Evolutionary conservation across 805 yeast species (phyloP), one percentile per base, ranked within the genome.

Genomic region (Schizosaccharomyces japonicus): DNA sequence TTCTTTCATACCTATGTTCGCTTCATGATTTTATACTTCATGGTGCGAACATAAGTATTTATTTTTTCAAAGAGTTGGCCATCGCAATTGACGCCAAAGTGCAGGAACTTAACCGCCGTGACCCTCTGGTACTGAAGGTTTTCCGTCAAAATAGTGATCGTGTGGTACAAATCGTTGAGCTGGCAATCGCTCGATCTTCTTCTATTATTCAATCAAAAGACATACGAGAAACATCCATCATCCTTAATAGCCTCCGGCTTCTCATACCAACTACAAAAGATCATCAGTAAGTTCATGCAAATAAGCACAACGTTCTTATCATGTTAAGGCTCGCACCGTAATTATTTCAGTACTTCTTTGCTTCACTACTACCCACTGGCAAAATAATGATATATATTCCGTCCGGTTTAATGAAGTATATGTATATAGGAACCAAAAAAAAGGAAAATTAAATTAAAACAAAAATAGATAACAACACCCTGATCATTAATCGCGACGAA

Each of bases 401-500:
- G n/a, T n/a, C n/a, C n/a, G n/a, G n/a, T n/a, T n/a, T n/a, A n/a
- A n/a, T n/a, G n/a, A n/a, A n/a, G n/a, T n/a, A n/a, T n/a, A n/a
- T n/a, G n/a, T n/a, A n/a, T n/a, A n/a, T n/a, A n/a, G n/a, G n/a
- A n/a, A n/a, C n/a, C n/a, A 30, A 30, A 42, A 42, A 42, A 25
- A 42, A 23, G 25, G 25, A 40, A 15, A 25, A 27, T 13, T 23
- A 19, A 42, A 25, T 8, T 28, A 8, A 21, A 21, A 25, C 19
- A 27, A 27, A 42, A 27, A 15, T n/a, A 27, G 4, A 28, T 13
- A 8, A 3, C 11, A 11, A 26, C 30, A 28, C 27, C 5, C 10
- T 8, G 1, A 25, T 10, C 13, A 13, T 26, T 28, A 29, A 7
- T 49, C 44, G 47, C 50, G 26, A 21, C 46, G 46, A 27, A 55